Evolutionary conservation across 805 yeast genomes (phyloP).

Genomic region (Yarrowia divulgata): DNA sequence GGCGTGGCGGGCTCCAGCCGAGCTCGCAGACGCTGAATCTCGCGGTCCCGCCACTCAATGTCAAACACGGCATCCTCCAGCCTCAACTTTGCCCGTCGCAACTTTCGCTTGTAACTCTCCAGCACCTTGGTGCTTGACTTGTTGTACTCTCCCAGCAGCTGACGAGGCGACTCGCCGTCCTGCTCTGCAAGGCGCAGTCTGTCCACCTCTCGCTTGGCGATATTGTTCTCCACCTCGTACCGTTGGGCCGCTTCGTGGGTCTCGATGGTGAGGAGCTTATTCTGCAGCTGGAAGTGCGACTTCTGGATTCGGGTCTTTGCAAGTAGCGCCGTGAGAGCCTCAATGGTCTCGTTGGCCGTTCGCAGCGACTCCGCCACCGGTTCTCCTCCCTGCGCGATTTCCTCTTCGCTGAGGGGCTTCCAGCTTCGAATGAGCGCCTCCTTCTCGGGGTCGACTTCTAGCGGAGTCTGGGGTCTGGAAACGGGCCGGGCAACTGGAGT

Average conservation of each 20-base stretch:
- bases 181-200: slow-evolving; percentile 52
- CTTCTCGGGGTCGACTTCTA: slow-evolving; percentile 11
- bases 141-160: slow-evolving; percentile 45
- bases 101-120: slow-evolving; percentile 51
- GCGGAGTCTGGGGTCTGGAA: slow-evolving; percentile 17
- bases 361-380: slow-evolving; percentile 26
- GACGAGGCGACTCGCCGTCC: slow-evolving; percentile 33
- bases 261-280: slow-evolving; percentile 55
- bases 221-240: slow-evolving; percentile 57
- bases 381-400: slow-evolving; percentile 35
- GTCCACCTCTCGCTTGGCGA: slow-evolving; percentile 59
- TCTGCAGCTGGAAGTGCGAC: slow-evolving; percentile 49
- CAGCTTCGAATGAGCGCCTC: slow-evolving; percentile 28
- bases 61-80: slow-evolving; percentile 57
- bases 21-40: slow-evolving; percentile 52
- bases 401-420: slow-evolving; percentile 35
- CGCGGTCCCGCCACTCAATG: slow-evolving; percentile 55
- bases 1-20: slow-evolving; percentile 40
- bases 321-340: slow-evolving; percentile 35
- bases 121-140: slow-evolving; percentile 45
- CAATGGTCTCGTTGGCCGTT: slow-evolving; percentile 39
- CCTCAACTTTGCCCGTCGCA: slow-evolving; percentile 54
- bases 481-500: slow-evolving; percentile 5
- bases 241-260: slow-evolving; percentile 56
- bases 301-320: slow-evolving; percentile 40